Base-by-base conservation (phyloP, 148 eudicot genomes). In the Limonium bicolor region DNA sequence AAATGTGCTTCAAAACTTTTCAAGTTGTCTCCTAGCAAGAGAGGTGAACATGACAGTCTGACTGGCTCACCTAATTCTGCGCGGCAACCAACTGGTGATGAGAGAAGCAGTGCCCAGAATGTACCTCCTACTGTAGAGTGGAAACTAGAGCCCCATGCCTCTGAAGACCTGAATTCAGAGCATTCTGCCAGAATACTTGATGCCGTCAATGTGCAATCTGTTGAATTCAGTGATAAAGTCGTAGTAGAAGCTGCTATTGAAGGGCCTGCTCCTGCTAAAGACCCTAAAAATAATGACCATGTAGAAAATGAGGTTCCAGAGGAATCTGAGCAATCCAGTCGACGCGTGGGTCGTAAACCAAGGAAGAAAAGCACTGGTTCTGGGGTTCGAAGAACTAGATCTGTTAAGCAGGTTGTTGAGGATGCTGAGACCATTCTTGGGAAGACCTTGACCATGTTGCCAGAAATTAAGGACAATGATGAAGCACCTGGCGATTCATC, bases 1-100 rank as follows among this genome's bases (percentile, higher is more conserved):
- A 82, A 79, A 50, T 88, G 96, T 56, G 64, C 80, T 40, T 70
- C 83, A 20, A 66, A 40, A 36, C 28, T 78, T 51, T 73, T 69
- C 29, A 67, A 72, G 28, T 47, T 60, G 46, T 71, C 93, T 46
- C 93, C 96, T 27, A 51, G 50, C 19, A 64, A 58, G 29, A 45
- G 42, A 28, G 49, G 40, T 58, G 51, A 53, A 33, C 53, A 48
- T 54, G 19, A 55, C 48, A 53, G 42, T 56, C 29, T 51, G 33
- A 60, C 56, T 51, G 46, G 40, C 11, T 37, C 62, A 31, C 69
- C 74, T 11, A 37, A 51, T 36, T 36, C 74, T 46, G 56, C 41
- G 34, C 28, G 19, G 18, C 57, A 48, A 20, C 53, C 40, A 10
- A 32, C 32, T 59, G 48, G 14, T 31, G 62, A 63, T 25, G 64